Conservation (phyloP, 495 filamentous ascomycete species). For the Hypoxylon trugodes region DNA sequence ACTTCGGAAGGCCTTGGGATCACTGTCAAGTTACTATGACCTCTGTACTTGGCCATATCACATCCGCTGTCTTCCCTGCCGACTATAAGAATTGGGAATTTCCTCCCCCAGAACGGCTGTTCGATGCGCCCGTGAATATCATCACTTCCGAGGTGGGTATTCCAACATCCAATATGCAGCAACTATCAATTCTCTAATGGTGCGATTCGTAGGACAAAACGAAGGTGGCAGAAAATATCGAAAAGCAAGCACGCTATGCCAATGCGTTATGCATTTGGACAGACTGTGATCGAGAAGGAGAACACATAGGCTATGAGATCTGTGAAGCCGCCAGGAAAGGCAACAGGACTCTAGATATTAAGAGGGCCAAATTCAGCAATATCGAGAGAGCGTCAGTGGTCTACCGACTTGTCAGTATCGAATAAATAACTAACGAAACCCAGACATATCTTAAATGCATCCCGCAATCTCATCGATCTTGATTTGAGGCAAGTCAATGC, state of each 20-base stretch:
- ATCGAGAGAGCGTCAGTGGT: slow-evolving; percentile 83
- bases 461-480: slow-evolving; percentile 74
- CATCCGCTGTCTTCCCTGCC: slow-evolving; percentile 71
- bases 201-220: slow-evolving; percentile 71
- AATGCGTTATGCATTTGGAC: slow-evolving; percentile 93
- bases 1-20: slow-evolving; percentile 84
- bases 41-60: slow-evolving; percentile 86
- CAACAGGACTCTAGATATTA: slow-evolving; percentile 79
- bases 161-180: not conserved
- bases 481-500: slow-evolving; percentile 90
- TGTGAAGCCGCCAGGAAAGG: slow-evolving; percentile 77
- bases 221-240: slow-evolving; percentile 85
- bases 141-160: slow-evolving; percentile 67
- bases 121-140: slow-evolving; percentile 79
- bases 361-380: slow-evolving; percentile 91
- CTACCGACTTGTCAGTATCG: not conserved
- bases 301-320: slow-evolving; percentile 95
- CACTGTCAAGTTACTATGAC: slow-evolving; percentile 89
- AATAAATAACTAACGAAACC: slow-evolving; percentile 23
- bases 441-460: slow-evolving; percentile 85
- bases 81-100: slow-evolving; percentile 80
- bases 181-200: slow-evolving; percentile 21
- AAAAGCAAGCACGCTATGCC: slow-evolving; percentile 72
- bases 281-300: slow-evolving; percentile 97
- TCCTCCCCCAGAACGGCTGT: slow-evolving; percentile 79